Evolutionary conservation across 257 asterid genomes (phyloP).

Genomic region (Hygrophila difformis): DNA sequence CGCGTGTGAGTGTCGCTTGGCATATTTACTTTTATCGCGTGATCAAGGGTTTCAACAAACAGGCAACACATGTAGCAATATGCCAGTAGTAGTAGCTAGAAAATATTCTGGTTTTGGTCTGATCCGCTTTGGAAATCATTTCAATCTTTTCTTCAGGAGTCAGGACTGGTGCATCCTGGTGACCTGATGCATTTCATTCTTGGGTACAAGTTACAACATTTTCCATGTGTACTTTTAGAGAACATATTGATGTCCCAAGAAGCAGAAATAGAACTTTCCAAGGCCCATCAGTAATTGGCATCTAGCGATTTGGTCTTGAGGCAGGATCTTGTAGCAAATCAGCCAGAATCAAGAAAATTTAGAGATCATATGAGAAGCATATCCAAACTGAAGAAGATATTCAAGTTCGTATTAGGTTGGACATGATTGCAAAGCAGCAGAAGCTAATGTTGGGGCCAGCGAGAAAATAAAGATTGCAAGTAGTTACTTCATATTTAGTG

Average conservation of each 20-base stretch:
- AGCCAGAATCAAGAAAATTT: constrained; percentile 43
- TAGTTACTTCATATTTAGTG: constrained; percentile 13
- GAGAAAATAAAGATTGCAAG: constrained; percentile 45
- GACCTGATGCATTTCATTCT: constrained; percentile 23
- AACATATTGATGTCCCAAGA: constrained; percentile 40
- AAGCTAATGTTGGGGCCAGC: constrained; percentile 43
- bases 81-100: no score
- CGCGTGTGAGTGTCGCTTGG: no score
- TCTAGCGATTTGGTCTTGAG: constrained; percentile 45
- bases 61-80: no score
- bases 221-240: constrained; percentile 29
- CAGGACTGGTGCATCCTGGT: constrained; percentile 31
- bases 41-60: no score
- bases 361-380: constrained; percentile 56
- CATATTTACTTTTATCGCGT: no score
- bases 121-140: constrained; percentile 13
- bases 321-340: constrained; percentile 52
- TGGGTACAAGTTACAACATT: constrained; percentile 34
- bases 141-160: constrained; percentile 48
- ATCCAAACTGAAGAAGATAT: constrained; percentile 65
- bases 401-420: constrained; percentile 56
- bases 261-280: constrained; percentile 47
- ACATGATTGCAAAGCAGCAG: constrained; percentile 57
- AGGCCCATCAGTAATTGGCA: constrained; percentile 62
- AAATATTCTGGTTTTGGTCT: no score